Evolutionary conservation across 148 eudicot species (phyloP).

Genomic region (Hydrangea macrophylla): DNA sequence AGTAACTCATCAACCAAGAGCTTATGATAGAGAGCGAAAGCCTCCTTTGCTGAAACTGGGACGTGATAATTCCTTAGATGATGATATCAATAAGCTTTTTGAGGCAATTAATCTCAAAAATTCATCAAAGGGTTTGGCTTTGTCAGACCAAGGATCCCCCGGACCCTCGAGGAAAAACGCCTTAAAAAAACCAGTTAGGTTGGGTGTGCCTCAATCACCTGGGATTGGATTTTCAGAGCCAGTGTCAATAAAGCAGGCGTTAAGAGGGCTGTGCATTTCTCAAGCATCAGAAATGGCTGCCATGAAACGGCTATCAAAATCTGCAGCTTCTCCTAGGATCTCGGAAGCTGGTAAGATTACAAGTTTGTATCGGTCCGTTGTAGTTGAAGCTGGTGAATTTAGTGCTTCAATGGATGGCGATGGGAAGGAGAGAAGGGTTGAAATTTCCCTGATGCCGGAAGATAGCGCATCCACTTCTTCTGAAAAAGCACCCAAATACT

Average conservation of each 20-base stretch:
- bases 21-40: slow-evolving; percentile 40
- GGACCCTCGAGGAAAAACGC: slow-evolving; percentile 45
- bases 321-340: slow-evolving; percentile 49
- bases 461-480: slow-evolving; percentile 31
- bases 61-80: slow-evolving; percentile 50
- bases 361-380: slow-evolving; percentile 58
- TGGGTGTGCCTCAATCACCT: slow-evolving; percentile 50
- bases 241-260: slow-evolving; percentile 79
- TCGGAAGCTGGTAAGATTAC: slow-evolving; percentile 59
- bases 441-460: slow-evolving; percentile 51
- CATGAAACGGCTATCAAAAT: slow-evolving; percentile 53
- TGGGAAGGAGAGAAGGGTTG: slow-evolving; percentile 30
- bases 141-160: slow-evolving; percentile 28
- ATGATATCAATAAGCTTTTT: slow-evolving; percentile 86
- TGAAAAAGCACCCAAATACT: slow-evolving; percentile 24
- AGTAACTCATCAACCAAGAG: slow-evolving; percentile 24
- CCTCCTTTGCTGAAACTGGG: slow-evolving; percentile 48
- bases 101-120: slow-evolving; percentile 63
- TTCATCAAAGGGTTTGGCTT: slow-evolving; percentile 41
- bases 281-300: slow-evolving; percentile 97
- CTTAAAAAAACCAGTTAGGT: slow-evolving; percentile 58
- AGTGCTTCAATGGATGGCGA: slow-evolving; percentile 32
- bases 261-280: slow-evolving; percentile 87
- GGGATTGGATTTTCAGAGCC: slow-evolving; percentile 71
- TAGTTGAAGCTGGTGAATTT: slow-evolving; percentile 42